These are phyloP conservation scores for Penicillium sp. DNA, from an alignment of 2,329 filamentous ascomycete species.

Conservation along the genomic window DNA sequence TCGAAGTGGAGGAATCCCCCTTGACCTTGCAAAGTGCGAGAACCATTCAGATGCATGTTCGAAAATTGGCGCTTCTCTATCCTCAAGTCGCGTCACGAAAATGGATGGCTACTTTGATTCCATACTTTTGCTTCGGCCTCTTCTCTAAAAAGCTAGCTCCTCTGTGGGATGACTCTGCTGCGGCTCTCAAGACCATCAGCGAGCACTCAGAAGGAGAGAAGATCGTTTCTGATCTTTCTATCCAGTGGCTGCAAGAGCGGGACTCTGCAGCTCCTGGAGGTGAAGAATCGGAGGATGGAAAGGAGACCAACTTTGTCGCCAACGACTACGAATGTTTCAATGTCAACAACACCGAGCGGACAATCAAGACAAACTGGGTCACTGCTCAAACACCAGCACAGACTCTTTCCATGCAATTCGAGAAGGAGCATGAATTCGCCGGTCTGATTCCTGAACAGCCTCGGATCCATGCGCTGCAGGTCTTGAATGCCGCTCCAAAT, in stretches of 20 bases:
- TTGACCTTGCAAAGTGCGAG: slow-evolving; percentile 70
- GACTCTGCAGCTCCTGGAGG: slow-evolving; percentile 19
- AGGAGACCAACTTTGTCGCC: slow-evolving; percentile 19
- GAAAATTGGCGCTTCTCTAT: slow-evolving; percentile 66
- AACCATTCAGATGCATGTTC: slow-evolving; percentile 75
- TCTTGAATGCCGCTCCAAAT: slow-evolving; percentile 65
- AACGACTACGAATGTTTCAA: slow-evolving; percentile 78
- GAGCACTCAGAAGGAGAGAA: slow-evolving; percentile 67
- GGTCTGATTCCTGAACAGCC: slow-evolving; percentile 44
- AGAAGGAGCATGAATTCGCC: slow-evolving; percentile 50
- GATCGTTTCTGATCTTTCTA: slow-evolving; percentile 63
- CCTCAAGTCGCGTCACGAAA: slow-evolving; percentile 51
- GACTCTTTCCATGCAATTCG: slow-evolving; percentile 58
- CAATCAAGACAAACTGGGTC: slow-evolving; percentile 49
- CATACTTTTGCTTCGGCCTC: slow-evolving; percentile 80
- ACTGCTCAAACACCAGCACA: slow-evolving; percentile 51
- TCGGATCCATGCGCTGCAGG: slow-evolving; percentile 70
- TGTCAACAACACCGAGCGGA: slow-evolving; percentile 53
- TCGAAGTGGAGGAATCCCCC: slow-evolving; percentile 73
- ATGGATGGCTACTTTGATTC: slow-evolving; percentile 66
- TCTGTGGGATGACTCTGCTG: slow-evolving; percentile 77
- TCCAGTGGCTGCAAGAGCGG: slow-evolving; percentile 62
- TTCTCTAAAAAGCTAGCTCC: slow-evolving; percentile 79
- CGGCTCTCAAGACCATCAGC: slow-evolving; percentile 68
- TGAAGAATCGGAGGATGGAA: slow-evolving; percentile 22